Base-by-base conservation (phyloP, 2,329 filamentous ascomycete species). In the Talaromyces islandicus region DNA sequence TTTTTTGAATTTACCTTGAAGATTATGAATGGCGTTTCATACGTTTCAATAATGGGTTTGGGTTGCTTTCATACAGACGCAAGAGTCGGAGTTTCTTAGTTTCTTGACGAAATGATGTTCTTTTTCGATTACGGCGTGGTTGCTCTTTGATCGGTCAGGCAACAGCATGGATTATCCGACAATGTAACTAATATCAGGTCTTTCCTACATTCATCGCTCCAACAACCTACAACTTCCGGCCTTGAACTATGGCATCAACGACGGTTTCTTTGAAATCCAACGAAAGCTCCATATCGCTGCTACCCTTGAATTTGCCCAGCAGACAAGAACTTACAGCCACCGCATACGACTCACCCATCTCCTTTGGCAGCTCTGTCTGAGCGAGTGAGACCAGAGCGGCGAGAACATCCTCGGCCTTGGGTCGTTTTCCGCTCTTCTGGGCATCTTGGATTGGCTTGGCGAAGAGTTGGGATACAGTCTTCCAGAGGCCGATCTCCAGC, bases 1-100 rank as follows among this genome's bases (percentile, higher is more conserved):
- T 92, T 41, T 93, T 93, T 83, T 86, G 85, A 73, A 88, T 48
- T 56, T 52, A 17, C 4, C 43, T 11, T 46, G 43, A 29, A 17
- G 25, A 35, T 54, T 29, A 54, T 11, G 51, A 35, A 10, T 29
- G 21, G 51, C 7, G 7, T 14, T 19, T 24, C 27, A 29, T 27
- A 30, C 21, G n/a, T 29, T 35, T 38, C 35, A 38, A n/a, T 35
- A 14, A 35, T 7, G 50, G 17, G 29, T 53, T 53, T 53, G 50
- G 21, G 5, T 21, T 29, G 7, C 4, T 11, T 30, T 54, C 24
- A 29, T 30, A 35, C 7, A 19, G 25, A 30, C 11, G 10, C 51
- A 54, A n/a, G 51, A n/a, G 21, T 30, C 12, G 51, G 51, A 29
- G 21, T 54, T 54, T 11, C 11, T 5, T 14, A 14, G 9, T 46